These are phyloP conservation scores for Plasmodium blacklocki DNA, from an alignment of 169 alveolate genomes.

Conservation along the genomic window DNA sequence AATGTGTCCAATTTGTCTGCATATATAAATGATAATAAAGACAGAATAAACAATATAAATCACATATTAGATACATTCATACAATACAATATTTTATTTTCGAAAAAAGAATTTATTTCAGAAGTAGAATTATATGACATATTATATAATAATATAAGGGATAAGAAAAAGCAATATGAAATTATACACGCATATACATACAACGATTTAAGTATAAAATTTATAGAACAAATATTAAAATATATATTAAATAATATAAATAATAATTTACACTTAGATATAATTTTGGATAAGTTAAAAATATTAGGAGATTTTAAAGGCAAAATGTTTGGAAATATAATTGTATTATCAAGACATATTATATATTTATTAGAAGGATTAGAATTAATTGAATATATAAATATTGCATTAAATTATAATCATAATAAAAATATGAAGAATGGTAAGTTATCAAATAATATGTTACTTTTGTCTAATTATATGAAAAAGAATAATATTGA, in stretches of 20 bases:
- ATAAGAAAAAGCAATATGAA: conserved; percentile 64
- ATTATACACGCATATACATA: conserved; percentile 74
- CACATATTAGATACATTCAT: conserved; percentile 50
- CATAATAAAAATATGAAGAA: neutral
- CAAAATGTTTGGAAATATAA: conserved; percentile 31
- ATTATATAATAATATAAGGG: conserved; percentile 24
- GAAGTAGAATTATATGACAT: conserved; percentile 64
- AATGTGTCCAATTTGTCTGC: no score
- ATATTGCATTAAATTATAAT: conserved; percentile 9
- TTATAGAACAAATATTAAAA: conserved; percentile 22
- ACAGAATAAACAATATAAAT: neutral
- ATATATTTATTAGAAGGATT: conserved; percentile 9
- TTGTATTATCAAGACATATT: conserved; percentile 12
- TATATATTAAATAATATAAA: conserved; percentile 23
- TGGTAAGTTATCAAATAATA: neutral
- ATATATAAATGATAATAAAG: neutral
- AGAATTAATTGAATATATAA: conserved; percentile 4
- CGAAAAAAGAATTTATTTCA: conserved; percentile 49
- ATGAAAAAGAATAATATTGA: neutral
- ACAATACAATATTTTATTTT: conserved; percentile 54
- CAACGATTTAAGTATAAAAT: conserved; percentile 54
- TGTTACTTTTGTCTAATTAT: neutral
- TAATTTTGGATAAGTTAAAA: conserved; percentile 31
- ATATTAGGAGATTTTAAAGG: conserved; percentile 31
- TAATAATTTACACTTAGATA: neutral